phyloP scores from a whole-genome alignment of 2,329 filamentous ascomycete species.

The Cryoendolithus antarcticus region DNA sequence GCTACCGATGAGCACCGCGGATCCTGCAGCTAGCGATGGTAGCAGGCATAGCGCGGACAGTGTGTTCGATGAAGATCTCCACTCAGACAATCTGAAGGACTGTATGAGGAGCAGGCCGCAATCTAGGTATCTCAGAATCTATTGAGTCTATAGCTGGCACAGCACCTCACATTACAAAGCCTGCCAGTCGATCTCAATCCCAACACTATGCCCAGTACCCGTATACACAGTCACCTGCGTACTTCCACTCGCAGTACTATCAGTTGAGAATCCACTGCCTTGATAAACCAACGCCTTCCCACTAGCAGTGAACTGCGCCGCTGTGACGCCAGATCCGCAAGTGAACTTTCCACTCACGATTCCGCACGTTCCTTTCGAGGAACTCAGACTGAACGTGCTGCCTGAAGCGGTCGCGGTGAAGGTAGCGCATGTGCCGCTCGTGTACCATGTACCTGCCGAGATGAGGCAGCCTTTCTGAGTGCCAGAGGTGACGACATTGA shows the following conservation, averaged over 20 bases:
- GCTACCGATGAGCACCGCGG: too few relatives aligned
- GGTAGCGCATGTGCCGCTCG: conserved; percentile 53
- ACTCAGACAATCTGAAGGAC: too few relatives aligned
- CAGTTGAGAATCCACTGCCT: conserved; percentile 32
- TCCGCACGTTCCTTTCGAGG: conserved; percentile 48
- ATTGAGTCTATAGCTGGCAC: too few relatives aligned
- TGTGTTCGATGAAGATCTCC: too few relatives aligned
- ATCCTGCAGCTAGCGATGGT: too few relatives aligned
- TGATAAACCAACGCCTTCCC: conserved; percentile 26
- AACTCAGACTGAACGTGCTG: conserved; percentile 40
- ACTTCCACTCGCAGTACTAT: conserved; percentile 29
- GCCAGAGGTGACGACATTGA: conserved; percentile 44
- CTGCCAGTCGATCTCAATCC: conserved; percentile 28
- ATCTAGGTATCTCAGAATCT: too few relatives aligned
- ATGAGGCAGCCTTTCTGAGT: conserved; percentile 54
- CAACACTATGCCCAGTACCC: conserved; percentile 16
- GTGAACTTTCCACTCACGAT: conserved; percentile 40
- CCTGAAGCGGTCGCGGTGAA: conserved; percentile 39
- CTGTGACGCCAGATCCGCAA: conserved; percentile 39
- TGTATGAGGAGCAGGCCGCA: too few relatives aligned
- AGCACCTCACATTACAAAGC: not conserved
- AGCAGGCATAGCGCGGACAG: too few relatives aligned
- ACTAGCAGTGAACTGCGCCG: conserved; percentile 29
- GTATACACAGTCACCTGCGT: conserved; percentile 34
- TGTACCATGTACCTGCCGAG: conserved; percentile 54